Percentiles rank a stretch among this genome's conserved stretches.
These are phyloP conservation scores for Cytospora paraplurivora DNA, from an alignment of 2,329 filamentous ascomycete species.

Conservation along the genomic window DNA sequence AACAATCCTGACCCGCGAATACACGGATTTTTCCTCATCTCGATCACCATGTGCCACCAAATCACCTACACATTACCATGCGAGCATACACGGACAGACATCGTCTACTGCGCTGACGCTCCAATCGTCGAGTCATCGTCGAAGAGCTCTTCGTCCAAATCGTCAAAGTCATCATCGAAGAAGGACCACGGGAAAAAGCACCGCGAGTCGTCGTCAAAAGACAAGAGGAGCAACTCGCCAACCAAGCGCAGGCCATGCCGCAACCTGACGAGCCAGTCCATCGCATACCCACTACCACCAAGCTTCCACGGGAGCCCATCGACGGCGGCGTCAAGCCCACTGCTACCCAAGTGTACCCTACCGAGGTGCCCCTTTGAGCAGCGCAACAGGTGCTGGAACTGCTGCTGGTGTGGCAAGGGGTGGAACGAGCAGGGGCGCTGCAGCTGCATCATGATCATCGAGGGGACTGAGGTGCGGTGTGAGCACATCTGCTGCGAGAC, in stretches of 20 bases:
- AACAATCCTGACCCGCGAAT: background rate
- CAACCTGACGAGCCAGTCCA: slow-evolving; percentile 45
- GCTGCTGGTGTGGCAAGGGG: slow-evolving; percentile 59
- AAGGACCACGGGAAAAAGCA: slow-evolving; percentile 25
- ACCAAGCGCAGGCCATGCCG: slow-evolving; percentile 44
- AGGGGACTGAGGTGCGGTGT: slow-evolving; percentile 51
- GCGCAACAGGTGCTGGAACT: slow-evolving; percentile 55
- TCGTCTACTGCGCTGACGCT: slow-evolving; percentile 49
- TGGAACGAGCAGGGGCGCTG: slow-evolving; percentile 54
- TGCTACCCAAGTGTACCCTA: slow-evolving; percentile 48
- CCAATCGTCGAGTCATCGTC: slow-evolving; percentile 32
- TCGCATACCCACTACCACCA: slow-evolving; percentile 52
- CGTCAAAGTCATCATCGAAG: slow-evolving; percentile 6
- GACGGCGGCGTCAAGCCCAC: slow-evolving; percentile 34
- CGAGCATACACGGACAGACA: slow-evolving; percentile 51
- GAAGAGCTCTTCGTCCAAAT: slow-evolving; percentile 29
- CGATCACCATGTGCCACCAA: slow-evolving; percentile 49
- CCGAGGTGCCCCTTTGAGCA: slow-evolving; percentile 52
- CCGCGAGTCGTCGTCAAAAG: slow-evolving; percentile 22
- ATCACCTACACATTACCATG: slow-evolving; percentile 53
- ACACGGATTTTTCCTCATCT: slow-evolving; percentile 4
- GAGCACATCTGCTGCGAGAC: slow-evolving; percentile 57
- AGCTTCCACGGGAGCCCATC: slow-evolving; percentile 41
- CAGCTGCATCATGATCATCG: slow-evolving; percentile 55
- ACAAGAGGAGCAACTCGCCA: slow-evolving; percentile 30